A percentile compares a stretch with the other conserved stretches of the same genome.
phyloP scores from a whole-genome alignment of 1,284 basidiomycete species.

The Ganoderma lingzhi region DNA sequence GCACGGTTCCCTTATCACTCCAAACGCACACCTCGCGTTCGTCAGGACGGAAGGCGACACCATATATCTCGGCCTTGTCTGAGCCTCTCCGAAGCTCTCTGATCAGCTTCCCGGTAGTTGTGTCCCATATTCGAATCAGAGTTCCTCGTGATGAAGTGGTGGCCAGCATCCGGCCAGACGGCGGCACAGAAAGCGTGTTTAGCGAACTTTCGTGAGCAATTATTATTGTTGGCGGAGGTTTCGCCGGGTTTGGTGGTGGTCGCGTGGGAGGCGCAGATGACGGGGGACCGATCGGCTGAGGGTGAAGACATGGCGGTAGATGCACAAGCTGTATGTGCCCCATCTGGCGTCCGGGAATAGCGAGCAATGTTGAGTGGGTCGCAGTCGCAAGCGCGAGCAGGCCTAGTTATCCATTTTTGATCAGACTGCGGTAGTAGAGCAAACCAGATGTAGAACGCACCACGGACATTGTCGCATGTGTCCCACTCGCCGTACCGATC shows the following conservation, averaged over 20 bases:
- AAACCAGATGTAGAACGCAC: slow-evolving; percentile 51
- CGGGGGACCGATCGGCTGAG: slow-evolving; percentile 57
- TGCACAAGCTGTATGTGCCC: slow-evolving; percentile 93
- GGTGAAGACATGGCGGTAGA: slow-evolving; percentile 79
- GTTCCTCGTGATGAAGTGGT: slow-evolving; percentile 90
- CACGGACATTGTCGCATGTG: slow-evolving; percentile 88
- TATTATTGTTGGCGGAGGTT: slow-evolving; percentile 82
- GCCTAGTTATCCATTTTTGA: slow-evolving; percentile 55
- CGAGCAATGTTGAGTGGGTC: slow-evolving; percentile 81
- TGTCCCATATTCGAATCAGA: slow-evolving; percentile 90
- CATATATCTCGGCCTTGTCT: slow-evolving; percentile 93
- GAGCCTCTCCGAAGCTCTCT: slow-evolving; percentile 88
- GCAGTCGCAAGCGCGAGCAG: slow-evolving; percentile 85
- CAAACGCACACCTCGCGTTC: slow-evolving; percentile 86
- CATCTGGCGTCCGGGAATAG: slow-evolving; percentile 87
- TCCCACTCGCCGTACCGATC: slow-evolving; percentile 84
- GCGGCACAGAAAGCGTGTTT: slow-evolving; percentile 79
- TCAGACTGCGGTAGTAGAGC: neutral
- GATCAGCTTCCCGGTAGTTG: slow-evolving; percentile 76
- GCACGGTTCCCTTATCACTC: slow-evolving; percentile 97
- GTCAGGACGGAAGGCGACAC: slow-evolving; percentile 81
- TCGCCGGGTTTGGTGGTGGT: slow-evolving; percentile 61
- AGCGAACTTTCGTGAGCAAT: slow-evolving; percentile 86
- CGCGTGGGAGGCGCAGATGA: slow-evolving; percentile 54
- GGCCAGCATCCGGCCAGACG: slow-evolving; percentile 83